These are phyloP conservation scores for Candida methanosorbosa DNA, from an alignment of 805 yeast species.

Conservation along the genomic window DNA sequence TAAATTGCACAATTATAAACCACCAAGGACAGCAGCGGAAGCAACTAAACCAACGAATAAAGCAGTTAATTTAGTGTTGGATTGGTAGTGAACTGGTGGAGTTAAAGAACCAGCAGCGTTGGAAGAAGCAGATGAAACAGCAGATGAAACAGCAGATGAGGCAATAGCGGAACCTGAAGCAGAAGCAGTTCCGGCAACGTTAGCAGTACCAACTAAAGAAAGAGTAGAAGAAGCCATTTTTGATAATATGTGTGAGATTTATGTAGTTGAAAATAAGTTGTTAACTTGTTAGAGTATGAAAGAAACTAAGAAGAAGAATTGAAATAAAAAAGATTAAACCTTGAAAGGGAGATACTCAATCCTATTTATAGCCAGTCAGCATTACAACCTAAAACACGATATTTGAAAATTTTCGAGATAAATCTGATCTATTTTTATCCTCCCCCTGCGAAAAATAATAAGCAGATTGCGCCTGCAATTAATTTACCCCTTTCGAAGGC, in stretches of 20 bases:
- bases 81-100: conserved; percentile 16
- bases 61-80: conserved; percentile 20
- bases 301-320: neutral
- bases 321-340: too few species aligned
- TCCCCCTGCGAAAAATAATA: too few species aligned
- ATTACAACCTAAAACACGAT: too few species aligned
- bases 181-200: conserved; percentile 12
- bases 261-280: too few species aligned
- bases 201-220: conserved; percentile 14
- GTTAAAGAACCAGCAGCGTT: conserved; percentile 13
- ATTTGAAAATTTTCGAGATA: too few species aligned
- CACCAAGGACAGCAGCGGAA: conserved; percentile 19
- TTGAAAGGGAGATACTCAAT: neutral
- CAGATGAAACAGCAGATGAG: conserved; percentile 4
- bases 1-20: conserved; percentile 10
- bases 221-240: conserved; percentile 14
- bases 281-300: neutral
- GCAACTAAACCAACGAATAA: conserved; percentile 20
- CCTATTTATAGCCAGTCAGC: too few species aligned
- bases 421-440: too few species aligned
- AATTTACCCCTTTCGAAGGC: neutral
- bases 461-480: neutral
- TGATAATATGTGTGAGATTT: neutral
- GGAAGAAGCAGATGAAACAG: conserved; percentile 4
- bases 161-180: conserved; percentile 2